Evolutionary conservation across 768 basidiomycete species (phyloP).

Genomic region (Lentinus tigrinus): DNA sequence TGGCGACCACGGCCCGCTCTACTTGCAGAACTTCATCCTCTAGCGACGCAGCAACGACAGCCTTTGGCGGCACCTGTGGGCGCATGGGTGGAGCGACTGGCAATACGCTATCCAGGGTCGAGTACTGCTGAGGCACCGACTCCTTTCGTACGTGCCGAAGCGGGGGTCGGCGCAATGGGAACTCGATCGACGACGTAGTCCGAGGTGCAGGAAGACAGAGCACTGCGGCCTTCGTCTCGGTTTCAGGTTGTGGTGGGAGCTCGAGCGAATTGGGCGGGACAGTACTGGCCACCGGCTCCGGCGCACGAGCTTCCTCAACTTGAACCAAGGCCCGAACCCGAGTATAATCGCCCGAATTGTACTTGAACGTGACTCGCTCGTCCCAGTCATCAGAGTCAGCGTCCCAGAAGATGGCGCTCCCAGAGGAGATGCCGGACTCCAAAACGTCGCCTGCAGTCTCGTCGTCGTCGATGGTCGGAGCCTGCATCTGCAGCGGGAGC

Average conservation of each 20-base stretch:
- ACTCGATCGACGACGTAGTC: constrained; percentile 1
- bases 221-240: neutral
- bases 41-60: neutral
- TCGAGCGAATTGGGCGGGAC: neutral
- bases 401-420: constrained; percentile 6
- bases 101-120: neutral
- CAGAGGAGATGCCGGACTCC: constrained; percentile 4
- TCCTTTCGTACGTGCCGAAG: neutral
- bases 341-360: neutral
- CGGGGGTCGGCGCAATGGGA: constrained; percentile 8
- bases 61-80: constrained; percentile 4
- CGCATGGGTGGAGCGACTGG: constrained; percentile 18
- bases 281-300: neutral
- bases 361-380: too few species aligned
- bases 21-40: neutral
- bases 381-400: too few species aligned
- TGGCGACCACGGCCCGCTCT: neutral
- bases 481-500: neutral
- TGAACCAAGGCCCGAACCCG: neutral
- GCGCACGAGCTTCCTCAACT: neutral
- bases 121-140: neutral
- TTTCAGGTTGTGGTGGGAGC: neutral
- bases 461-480: neutral
- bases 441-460: constrained; percentile 2
- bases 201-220: neutral